These are phyloP conservation scores for Beauveria varroae DNA, from an alignment of 2,329 filamentous ascomycete species.

Conservation along the genomic window DNA sequence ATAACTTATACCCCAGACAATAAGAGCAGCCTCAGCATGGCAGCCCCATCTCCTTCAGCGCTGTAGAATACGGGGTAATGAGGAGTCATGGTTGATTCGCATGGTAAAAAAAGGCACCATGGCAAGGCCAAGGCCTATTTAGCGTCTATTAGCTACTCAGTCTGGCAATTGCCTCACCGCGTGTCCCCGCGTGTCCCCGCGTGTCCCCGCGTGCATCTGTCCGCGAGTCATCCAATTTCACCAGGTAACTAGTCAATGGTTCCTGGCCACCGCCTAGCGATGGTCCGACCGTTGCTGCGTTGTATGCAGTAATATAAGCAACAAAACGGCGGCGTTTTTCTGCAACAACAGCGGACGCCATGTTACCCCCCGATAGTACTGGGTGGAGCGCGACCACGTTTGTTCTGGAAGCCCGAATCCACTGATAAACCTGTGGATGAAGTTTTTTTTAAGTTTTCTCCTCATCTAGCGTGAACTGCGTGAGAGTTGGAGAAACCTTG, in stretches of 20 bases:
- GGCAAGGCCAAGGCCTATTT: no score
- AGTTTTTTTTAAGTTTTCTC: neutral
- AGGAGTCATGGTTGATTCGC: no score
- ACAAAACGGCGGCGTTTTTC: neutral
- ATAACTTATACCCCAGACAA: neutral
- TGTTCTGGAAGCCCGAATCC: constrained; percentile 3
- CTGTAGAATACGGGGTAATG: no score
- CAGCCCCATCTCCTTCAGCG: no score
- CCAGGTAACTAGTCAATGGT: neutral
- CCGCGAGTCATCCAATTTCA: neutral
- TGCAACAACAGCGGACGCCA: neutral
- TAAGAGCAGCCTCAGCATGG: no score
- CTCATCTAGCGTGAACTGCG: neutral
- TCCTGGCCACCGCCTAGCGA: neutral
- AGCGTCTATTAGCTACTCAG: neutral
- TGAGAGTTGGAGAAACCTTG: neutral
- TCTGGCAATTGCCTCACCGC: neutral
- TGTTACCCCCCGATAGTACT: neutral
- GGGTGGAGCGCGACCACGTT: neutral
- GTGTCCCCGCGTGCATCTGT: neutral
- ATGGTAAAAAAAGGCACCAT: no score
- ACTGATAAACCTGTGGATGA: constrained; percentile 5
- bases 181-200: neutral
- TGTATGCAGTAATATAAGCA: no score
- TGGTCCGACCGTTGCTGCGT: neutral